Base-by-base conservation (phyloP, 1,284 basidiomycete genomes). In the Cerrena zonata region DNA sequence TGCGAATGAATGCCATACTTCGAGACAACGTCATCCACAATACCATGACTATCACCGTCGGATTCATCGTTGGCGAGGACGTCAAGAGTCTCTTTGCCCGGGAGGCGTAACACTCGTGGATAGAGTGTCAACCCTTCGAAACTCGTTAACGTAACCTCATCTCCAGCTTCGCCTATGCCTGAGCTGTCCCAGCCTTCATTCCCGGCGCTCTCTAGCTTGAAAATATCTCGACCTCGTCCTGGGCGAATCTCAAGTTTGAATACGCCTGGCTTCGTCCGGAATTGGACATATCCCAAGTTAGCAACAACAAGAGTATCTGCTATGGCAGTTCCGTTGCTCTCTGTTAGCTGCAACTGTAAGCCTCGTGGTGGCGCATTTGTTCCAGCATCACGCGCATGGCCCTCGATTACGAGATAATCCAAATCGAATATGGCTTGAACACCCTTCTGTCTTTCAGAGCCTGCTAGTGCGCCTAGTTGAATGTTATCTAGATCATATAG, bases 401-500 rank as follows among this genome's bases (percentile, higher is more conserved):
- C 95, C 65, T 97, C 94, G 43, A 98, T 79, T 30, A 98, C 84
- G 21, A 99, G 77, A 58, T 92, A 89, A 62, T 96, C 92, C 10
- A 99, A 82, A 51, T 87, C 82, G 70, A 95, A 97, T 26, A 86
- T 69, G 0, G 87, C 88, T 51, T 90, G 81, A n/a, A 97, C 77
- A 49, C 86, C 75, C 47, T 67, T 57, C 0, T 57, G 67, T 15
- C 76, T 72, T 45, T 89, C 80, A 24, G 76, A 70, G 0, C 73
- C 68, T 2, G 80, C 74, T 2, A 94, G 73, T 37, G 80, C 78
- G 3, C 77, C 76, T 5, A 98, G 79, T 39, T 94, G 88, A 50
- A 99, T 89, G 64, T 99, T 99, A 72, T 99, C 96, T 22, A 99
- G 81, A 66, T 99, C 95, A 58, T 96, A 91, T 0, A 89, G 74